phyloP scores from a whole-genome alignment of 73 alveolate species.

The Paramecium sexaurelia region DNA sequence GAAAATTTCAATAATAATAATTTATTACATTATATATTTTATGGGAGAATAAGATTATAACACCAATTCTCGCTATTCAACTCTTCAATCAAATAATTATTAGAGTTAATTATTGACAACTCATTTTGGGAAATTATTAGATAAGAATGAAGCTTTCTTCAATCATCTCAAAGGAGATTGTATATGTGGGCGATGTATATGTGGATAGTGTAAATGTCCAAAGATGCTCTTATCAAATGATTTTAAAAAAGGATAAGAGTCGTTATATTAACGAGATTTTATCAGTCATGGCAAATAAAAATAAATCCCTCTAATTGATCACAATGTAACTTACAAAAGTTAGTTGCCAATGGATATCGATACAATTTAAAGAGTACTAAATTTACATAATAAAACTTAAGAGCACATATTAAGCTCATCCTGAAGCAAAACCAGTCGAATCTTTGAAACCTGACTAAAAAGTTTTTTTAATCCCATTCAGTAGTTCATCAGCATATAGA shows the following conservation, averaged over 20 bases:
- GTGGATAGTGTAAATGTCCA: constrained; percentile 45
- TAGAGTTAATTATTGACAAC: not conserved
- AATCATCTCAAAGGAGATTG: constrained; percentile 37
- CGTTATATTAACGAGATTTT: not conserved
- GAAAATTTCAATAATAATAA: not conserved
- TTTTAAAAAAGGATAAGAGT: constrained; percentile 46
- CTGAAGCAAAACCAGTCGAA: constrained; percentile 18
- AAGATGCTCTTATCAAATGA: constrained; percentile 1
- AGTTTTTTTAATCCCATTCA: constrained; percentile 13
- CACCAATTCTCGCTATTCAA: not conserved
- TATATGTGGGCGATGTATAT: constrained; percentile 21
- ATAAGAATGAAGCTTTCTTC: constrained; percentile 1
- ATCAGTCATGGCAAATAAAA: not conserved
- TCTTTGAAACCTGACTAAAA: constrained; percentile 24
- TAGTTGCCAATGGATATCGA: constrained; percentile 8
- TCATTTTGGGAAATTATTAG: constrained; percentile 3
- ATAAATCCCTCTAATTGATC: constrained; percentile 30
- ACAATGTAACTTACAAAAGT: constrained; percentile 25
- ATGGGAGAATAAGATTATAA: not conserved
- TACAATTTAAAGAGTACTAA: constrained; percentile 16
- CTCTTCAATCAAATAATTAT: not conserved
- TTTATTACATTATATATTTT: not conserved
- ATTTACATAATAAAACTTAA: not conserved
- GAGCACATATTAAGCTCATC: not conserved
- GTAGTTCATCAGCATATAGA: constrained; percentile 12